Percentiles rank a stretch among this genome's conserved stretches.
Conservation (phyloP, 441 rosid genomes). For the Brassica balearica region DNA sequence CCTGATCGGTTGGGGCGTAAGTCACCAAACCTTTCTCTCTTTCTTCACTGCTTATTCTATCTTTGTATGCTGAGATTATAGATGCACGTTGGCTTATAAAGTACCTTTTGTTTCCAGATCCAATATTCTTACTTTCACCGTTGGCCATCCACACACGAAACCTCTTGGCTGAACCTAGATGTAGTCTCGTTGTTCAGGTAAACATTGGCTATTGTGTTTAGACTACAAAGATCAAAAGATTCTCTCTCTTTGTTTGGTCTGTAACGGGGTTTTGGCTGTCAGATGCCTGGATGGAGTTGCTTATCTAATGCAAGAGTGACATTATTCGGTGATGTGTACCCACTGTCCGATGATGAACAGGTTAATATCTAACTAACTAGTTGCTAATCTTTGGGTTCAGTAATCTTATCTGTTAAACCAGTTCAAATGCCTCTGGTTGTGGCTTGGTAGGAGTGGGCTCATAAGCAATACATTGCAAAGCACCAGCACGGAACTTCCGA, state of each 20-base stretch:
- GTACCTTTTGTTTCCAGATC: slow-evolving; percentile 60
- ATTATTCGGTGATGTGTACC: slow-evolving; percentile 91
- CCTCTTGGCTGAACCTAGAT: slow-evolving; percentile 87
- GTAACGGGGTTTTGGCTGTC: slow-evolving; percentile 42
- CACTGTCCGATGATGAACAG: slow-evolving; percentile 89
- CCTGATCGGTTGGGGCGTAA: slow-evolving; percentile 94
- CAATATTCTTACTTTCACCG: slow-evolving; percentile 90
- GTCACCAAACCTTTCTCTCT: slow-evolving; percentile 46
- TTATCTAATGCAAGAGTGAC: slow-evolving; percentile 98
- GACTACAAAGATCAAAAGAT: slow-evolving; percentile 24
- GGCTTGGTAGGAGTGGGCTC: slow-evolving; percentile 89
- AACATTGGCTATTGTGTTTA: slow-evolving; percentile 9
- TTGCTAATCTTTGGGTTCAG: not conserved
- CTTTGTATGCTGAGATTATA: too few species aligned
- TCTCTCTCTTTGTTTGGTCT: slow-evolving; percentile 24
- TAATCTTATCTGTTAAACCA: not conserved
- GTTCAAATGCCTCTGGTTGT: slow-evolving; percentile 27
- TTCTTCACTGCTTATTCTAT: too few species aligned
- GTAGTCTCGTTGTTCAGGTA: slow-evolving; percentile 97
- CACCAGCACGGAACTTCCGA: slow-evolving; percentile 94
- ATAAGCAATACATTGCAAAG: slow-evolving; percentile 84
- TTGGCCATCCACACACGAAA: slow-evolving; percentile 94
- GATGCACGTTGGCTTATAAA: not conserved
- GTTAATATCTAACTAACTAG: slow-evolving; percentile 43
- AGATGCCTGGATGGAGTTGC: slow-evolving; percentile 99